phyloP scores from a whole-genome alignment of 2,329 filamentous ascomycete genomes.

The Alternaria solani region DNA sequence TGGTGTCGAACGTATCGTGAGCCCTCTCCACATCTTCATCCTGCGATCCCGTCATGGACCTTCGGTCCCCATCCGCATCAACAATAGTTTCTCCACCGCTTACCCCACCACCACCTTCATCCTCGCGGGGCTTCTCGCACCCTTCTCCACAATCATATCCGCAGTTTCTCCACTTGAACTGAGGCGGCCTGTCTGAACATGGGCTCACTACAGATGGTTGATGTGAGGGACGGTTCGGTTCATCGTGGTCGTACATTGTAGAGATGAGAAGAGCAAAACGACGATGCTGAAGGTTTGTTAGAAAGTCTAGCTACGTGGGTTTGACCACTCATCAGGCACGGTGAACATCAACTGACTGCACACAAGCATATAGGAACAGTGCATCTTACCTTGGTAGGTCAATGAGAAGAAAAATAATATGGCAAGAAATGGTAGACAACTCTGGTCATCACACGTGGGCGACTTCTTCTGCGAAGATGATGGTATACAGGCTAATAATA shows the following conservation, averaged over 20 bases:
- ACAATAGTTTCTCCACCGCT: conserved; percentile 7
- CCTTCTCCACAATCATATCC: conserved; percentile 37
- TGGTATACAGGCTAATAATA: conserved; percentile 10
- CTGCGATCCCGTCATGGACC: neutral
- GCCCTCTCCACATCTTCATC: neutral
- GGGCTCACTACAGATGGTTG: neutral
- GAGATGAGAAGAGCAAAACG: neutral
- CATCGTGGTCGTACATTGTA: conserved; percentile 9
- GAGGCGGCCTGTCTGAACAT: conserved; percentile 22
- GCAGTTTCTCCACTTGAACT: conserved; percentile 33
- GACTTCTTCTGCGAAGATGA: neutral
- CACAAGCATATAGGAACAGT: neutral
- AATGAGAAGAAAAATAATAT: neutral
- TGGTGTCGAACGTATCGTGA: neutral
- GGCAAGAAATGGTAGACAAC: neutral
- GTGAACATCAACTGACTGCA: neutral
- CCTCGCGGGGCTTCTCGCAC: conserved; percentile 21
- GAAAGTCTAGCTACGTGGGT: neutral
- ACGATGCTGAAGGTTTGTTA: neutral
- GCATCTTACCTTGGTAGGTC: neutral
- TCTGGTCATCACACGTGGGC: neutral
- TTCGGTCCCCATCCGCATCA: conserved; percentile 3
- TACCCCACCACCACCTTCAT: conserved; percentile 22
- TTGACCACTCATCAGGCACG: neutral
- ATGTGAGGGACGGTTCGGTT: neutral